A percentile compares a stretch with the other conserved stretches of the same genome.
These are phyloP conservation scores for Kwoniella europaea DNA, from an alignment of 768 basidiomycete genomes.

Conservation along the genomic window DNA sequence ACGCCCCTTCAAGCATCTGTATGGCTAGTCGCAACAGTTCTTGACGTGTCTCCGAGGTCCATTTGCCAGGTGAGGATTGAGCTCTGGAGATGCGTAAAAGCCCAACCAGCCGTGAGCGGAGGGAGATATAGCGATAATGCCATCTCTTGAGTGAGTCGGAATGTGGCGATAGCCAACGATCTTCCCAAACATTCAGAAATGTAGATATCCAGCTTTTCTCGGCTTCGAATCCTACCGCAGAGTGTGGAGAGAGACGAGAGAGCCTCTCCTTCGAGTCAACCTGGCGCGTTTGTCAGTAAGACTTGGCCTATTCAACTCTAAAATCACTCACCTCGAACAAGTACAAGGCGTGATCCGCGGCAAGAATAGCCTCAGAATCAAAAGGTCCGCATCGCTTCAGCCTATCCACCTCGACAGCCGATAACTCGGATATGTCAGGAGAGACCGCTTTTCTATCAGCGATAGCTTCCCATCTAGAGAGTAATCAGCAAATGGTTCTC, in stretches of 20 bases:
- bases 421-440: conserved; percentile 4
- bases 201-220: conserved; percentile 11
- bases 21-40: conserved; percentile 8
- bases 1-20: conserved; percentile 6
- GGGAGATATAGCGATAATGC: conserved; percentile 14
- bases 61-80: conserved; percentile 4
- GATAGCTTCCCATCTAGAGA: conserved; percentile 17
- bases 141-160: conserved; percentile 12
- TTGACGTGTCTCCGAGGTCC: neutral
- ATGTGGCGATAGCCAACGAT: conserved; percentile 11
- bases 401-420: conserved; percentile 5
- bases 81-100: conserved; percentile 11
- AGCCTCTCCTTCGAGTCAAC: conserved; percentile 14
- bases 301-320: neutral
- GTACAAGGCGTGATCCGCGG: conserved; percentile 19
- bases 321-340: conserved; percentile 15
- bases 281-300: neutral
- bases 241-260: neutral
- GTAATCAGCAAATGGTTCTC: neutral
- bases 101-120: conserved; percentile 15
- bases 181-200: conserved; percentile 10
- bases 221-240: conserved; percentile 4
- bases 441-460: conserved; percentile 13
- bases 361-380: conserved; percentile 7
- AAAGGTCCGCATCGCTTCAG: conserved; percentile 3